Evolutionary conservation across 2,329 filamentous ascomycete genomes (phyloP).

Genomic region (Hypoxylon sp.): DNA sequence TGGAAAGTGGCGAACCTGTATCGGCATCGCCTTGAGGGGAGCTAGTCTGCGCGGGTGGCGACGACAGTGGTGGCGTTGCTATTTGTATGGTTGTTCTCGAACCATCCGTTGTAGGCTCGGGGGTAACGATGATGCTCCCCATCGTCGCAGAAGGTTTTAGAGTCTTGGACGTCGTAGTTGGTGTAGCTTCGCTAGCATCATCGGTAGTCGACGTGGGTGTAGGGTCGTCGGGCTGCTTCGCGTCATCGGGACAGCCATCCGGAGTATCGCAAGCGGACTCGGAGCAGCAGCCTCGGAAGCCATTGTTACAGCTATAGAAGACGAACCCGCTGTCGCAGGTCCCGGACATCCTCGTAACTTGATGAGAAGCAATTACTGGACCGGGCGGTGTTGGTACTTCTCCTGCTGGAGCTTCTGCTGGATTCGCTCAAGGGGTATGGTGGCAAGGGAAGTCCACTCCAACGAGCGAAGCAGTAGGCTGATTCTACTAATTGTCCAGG

Average conservation of each 20-base stretch:
- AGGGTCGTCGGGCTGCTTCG: background rate
- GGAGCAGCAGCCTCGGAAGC: conserved; percentile 60
- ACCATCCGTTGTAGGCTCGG: background rate
- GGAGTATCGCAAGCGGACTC: conserved; percentile 56
- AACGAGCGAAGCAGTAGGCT: background rate
- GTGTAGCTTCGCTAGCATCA: too few relatives aligned
- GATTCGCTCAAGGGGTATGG: too few relatives aligned
- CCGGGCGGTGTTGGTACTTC: too few relatives aligned
- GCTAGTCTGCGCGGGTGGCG: background rate
- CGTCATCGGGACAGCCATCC: conserved; percentile 43
- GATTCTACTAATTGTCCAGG: too few relatives aligned
- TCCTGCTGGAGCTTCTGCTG: too few relatives aligned
- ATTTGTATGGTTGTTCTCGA: conserved; percentile 1
- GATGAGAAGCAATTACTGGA: too few relatives aligned
- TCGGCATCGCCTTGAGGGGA: background rate
- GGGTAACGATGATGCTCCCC: background rate
- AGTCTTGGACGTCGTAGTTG: too few relatives aligned
- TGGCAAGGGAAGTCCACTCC: background rate
- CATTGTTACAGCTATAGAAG: conserved; percentile 56
- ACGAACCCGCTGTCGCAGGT: conserved; percentile 35
- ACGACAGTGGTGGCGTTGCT: background rate
- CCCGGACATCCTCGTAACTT: background rate
- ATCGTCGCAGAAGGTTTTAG: too few relatives aligned
- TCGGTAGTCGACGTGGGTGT: background rate
- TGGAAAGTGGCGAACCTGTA: conserved; percentile 9